Evolutionary conservation across 2,329 filamentous ascomycete species (phyloP).

Genomic region (Colletotrichum lini): DNA sequence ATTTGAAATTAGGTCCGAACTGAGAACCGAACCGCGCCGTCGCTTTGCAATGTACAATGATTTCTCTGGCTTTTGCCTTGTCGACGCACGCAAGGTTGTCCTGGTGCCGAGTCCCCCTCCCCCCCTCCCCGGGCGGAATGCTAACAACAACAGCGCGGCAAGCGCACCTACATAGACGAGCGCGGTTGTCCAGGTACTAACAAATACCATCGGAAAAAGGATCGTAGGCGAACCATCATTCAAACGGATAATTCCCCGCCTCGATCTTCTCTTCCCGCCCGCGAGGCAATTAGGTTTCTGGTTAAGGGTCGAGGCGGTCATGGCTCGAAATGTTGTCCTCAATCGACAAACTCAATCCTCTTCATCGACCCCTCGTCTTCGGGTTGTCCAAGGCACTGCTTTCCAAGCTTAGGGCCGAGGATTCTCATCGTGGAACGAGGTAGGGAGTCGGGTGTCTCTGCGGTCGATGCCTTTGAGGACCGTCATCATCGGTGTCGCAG

Average conservation of each 20-base stretch:
- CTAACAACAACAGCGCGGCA: not conserved
- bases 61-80: no score
- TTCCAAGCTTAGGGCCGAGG: no score
- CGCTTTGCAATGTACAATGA: not conserved
- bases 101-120: not conserved
- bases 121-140: not conserved
- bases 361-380: not conserved
- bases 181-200: no score
- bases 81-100: not conserved
- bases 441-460: no score
- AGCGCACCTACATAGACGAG: not conserved
- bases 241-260: not conserved
- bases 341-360: constrained; percentile 9
- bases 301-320: not conserved
- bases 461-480: not conserved
- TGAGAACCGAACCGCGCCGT: not conserved
- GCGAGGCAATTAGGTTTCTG: not conserved
- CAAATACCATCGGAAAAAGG: not conserved
- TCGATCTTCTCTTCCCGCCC: not conserved
- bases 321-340: constrained; percentile 1
- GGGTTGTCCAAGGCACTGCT: not conserved
- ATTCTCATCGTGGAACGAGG: not conserved
- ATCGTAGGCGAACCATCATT: not conserved
- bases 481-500: not conserved
- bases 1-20: not conserved